Base-by-base conservation (phyloP, 1,284 basidiomycete genomes). In the Cryptococcus amylolentus region DNA sequence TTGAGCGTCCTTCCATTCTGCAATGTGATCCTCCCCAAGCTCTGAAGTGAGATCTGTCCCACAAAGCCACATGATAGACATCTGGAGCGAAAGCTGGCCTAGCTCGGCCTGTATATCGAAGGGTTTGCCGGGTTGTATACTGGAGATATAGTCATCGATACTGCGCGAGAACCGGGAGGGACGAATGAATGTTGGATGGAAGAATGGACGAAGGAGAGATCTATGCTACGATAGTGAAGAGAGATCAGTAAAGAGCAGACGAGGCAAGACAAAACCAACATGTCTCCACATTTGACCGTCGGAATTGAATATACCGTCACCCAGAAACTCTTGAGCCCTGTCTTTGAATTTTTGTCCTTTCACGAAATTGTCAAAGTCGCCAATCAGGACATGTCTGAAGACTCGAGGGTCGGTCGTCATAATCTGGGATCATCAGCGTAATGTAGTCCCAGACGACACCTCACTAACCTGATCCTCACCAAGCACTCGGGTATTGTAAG, bases 281-380 rank as follows among this genome's bases (percentile, higher is more conserved):
- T 67, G 66, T 53, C 65, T 72, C 68, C 68, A 78, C 42, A 58
- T 51, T 9, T 72, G 68, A 14, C 76, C 75, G 59, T 78, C 77
- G 2, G 71, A 67, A 41, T 73, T 75, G 63, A 79, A 79, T 26
- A 79, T 77, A 9, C 76, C 76, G 54, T 70, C 67, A 16, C 77
- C 77, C 3, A 77, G 62, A 54, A 77, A 76, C 20, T 56, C 68
- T 37, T 73, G 60, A 8, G 71, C 66, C 49, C 77, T 66, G 43
- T 73, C 66, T 42, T 70, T 68, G 57, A 76, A 76, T 58, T 77
- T 78, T 42, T 61, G 56, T 35, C 70, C 68, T 54, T 72, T 72
- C 54, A 66, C 64, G 49, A 70, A 72, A 42, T 67, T 68, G 23
- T 64, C 62, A 48, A 68, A 69, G n/a, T 68, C 64, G 38, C 63